phyloP scores from a whole-genome alignment of 768 basidiomycete species.

The Phanerodontia chrysosporium region DNA sequence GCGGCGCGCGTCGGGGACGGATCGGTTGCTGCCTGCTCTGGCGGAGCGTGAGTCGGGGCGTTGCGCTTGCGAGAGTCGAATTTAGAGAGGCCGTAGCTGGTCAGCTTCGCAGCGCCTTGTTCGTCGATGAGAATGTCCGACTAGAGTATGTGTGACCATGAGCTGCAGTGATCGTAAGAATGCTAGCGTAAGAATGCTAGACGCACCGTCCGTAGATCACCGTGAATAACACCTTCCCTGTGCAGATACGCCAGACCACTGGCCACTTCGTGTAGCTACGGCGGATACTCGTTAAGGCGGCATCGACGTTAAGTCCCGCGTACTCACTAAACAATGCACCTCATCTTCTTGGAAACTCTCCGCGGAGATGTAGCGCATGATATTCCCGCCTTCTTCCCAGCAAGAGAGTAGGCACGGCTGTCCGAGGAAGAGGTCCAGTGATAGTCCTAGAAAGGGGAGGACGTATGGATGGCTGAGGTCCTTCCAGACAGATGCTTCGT shows the following conservation, averaged over 20 bases:
- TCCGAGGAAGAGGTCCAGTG: neutral
- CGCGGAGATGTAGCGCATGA: neutral
- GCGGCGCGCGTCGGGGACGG: neutral
- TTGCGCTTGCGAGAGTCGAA: no score
- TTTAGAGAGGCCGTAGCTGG: no score
- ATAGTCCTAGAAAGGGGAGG: neutral
- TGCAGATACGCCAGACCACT: neutral
- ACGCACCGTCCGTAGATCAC: neutral
- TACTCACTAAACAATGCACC: neutral
- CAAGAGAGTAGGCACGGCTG: neutral
- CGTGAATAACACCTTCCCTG: neutral
- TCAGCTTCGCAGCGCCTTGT: neutral
- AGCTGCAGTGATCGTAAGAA: neutral
- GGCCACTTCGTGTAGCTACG: neutral
- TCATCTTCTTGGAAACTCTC: neutral
- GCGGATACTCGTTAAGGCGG: neutral
- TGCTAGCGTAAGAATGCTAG: neutral
- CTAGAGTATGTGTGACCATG: neutral
- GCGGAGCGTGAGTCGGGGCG: no score
- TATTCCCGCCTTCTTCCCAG: neutral
- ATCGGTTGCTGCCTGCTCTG: neutral
- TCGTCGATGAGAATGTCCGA: conserved; percentile 3
- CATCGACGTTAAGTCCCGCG: neutral
- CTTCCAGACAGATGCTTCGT: neutral
- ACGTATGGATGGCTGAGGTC: neutral